Base-by-base conservation (phyloP, 106 monocot genomes). In the Vanilla planifolia region DNA sequence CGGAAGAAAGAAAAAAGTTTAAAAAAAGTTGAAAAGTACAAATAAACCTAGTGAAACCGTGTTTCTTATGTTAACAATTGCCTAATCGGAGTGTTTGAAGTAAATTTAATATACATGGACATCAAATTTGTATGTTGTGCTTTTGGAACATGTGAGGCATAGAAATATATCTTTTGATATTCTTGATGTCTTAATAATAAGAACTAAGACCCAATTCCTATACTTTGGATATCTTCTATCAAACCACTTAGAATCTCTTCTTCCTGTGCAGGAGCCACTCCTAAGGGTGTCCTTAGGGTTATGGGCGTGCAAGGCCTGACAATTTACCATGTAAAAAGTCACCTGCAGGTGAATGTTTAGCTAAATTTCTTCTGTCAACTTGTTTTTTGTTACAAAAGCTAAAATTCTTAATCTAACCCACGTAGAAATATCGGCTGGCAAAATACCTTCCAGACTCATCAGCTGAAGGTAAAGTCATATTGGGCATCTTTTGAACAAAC, bases 261-360 rank as follows among this genome's bases (percentile, higher is more conserved):
- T 50, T 24, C 8, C 21, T 55, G 4, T 13, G 11, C 70, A 85
- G 85, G 71, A 77, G 85, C 85, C 33, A 85, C 85, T 61, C 80
- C 85, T 20, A 80, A 85, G 62, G 85, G 80, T 26, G 77, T 80
- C 19, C 70, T 74, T 8, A 80, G 61, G 50, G 35, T 81, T 9
- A 85, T 85, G 85, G 68, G 76, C 26, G 80, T 77, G 8, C 68
- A 64, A 33, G 80, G 85, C 39, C 69, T 85, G 34, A 85, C 85
- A 3, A 85, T 85, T 70, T 85, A 85, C 63, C 77, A 85, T 71
- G 85, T 85, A 27, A 85, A 85, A 77, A 80, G 80, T 44, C 85
- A 85, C 62, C 64, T 85, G 19, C 85, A 85, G 80, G 85, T 85
- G 73, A 1, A 55, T 46, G 24, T 51, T 34, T 29, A 2, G 2